Percentiles rank a stretch among this genome's conserved stretches.
Conservation (phyloP, 495 filamentous ascomycete genomes). For the Venustampulla echinocandica region DNA sequence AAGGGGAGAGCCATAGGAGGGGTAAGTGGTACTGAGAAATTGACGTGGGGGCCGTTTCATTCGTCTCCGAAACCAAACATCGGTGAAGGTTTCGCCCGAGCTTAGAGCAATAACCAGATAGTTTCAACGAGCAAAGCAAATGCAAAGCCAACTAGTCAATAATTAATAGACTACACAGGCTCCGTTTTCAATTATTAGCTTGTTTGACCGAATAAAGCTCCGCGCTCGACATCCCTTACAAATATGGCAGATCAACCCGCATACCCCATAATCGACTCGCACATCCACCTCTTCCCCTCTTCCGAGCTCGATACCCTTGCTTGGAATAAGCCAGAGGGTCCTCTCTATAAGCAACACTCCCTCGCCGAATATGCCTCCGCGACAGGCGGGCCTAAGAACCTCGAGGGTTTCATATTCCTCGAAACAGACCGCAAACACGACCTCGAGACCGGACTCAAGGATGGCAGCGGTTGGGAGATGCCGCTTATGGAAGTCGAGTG, state of each 20-base stretch:
- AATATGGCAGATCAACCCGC: conserved; percentile 10
- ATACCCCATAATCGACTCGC: conserved; percentile 54
- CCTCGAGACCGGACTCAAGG: conserved; percentile 35
- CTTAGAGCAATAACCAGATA: not conserved
- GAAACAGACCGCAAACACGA: conserved; percentile 70
- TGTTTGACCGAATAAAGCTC: too few relatives aligned
- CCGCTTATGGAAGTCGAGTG: conserved; percentile 66
- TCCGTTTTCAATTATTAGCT: too few relatives aligned
- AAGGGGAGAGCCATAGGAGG: not conserved
- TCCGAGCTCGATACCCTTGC: conserved; percentile 52
- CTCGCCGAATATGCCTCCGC: conserved; percentile 44
- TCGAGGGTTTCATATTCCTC: conserved; percentile 67
- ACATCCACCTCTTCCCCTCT: conserved; percentile 75
- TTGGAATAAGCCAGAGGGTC: conserved; percentile 51
- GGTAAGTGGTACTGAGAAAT: too few relatives aligned
- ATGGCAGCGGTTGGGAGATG: conserved; percentile 39
- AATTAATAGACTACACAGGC: too few relatives aligned
- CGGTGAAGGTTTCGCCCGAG: not conserved
- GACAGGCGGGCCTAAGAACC: conserved; percentile 12
- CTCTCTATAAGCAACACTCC: conserved; percentile 53
- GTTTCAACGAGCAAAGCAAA: too few relatives aligned
- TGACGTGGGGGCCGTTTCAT: conserved; percentile 1
- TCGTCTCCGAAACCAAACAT: not conserved
- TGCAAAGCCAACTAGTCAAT: too few relatives aligned
- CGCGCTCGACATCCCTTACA: too few relatives aligned